Base-by-base conservation (phyloP, 2,329 filamentous ascomycete genomes). In the Penicillium occitanis region DNA sequence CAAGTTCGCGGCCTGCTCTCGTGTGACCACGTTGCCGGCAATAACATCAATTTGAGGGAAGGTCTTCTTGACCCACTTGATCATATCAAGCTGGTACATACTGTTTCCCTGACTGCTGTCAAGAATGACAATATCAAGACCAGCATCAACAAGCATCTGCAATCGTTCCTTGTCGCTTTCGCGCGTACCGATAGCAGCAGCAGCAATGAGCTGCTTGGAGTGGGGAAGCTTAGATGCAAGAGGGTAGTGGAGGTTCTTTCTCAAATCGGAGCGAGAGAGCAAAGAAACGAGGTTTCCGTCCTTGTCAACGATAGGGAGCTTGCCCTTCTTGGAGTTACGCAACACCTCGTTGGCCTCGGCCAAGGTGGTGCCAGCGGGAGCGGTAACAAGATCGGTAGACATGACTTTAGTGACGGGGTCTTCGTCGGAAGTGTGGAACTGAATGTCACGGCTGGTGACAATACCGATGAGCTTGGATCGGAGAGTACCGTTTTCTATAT, bases 11-110 rank as follows among this genome's bases (percentile, higher is more conserved):
- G 95, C 95, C 84, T 99, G 95, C 79, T 98, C 94, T 64, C 94
- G 90, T 66, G 95, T 99, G 74, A 99, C 95, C 72, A 99, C 95
- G 82, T 99, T 99, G 83, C 95, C 95, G 76, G 91, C 96, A 77
- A 99, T 97, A 77, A 99, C 95, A 73, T 99, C 93, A 69, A 99
- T 85, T 60, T 85, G 83, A 37, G 94, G 92, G 84, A 89, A 94
- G 73, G 89, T 91, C 72, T 89, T 79, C 86, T 99, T 99, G 83
- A 95, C 86, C 85, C 90, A 98, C 82, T 93, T 93, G 84, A 99
- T 88, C 95, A 99, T 99, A 68, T 97, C 92, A 70, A 98, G 90
- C 84, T 98, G 94, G 86, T 94, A 99, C 85, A 98, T 93, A 82
- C 91, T 95, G 87, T 98, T 98, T 71, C 95, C 95, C 83, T 99